Percentiles rank a stretch among this genome's conserved stretches.
Evolutionary conservation across 164 flowering plant genomes (phyloP).

Genomic region (Tetracentron sinense): DNA sequence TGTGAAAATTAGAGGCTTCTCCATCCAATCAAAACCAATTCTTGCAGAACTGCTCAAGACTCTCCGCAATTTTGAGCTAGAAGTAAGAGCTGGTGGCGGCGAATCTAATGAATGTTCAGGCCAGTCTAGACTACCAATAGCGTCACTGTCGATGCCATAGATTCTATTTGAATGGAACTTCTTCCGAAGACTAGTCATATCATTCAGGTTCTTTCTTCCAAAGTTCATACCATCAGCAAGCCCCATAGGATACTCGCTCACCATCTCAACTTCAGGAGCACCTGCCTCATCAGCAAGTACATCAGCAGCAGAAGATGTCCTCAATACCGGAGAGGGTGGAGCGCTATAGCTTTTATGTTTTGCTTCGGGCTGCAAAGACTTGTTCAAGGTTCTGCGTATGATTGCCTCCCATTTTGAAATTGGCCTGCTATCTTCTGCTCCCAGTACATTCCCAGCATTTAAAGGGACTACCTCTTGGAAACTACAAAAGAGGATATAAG

Average conservation of each 20-base stretch:
- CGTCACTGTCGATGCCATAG: conserved; percentile 43
- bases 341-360: conserved; percentile 74
- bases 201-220: conserved; percentile 16
- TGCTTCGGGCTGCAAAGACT: conserved; percentile 49
- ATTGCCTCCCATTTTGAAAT: conserved; percentile 90
- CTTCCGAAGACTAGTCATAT: conserved; percentile 17
- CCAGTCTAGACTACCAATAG: conserved; percentile 68
- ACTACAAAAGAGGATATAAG: conserved; percentile 29
- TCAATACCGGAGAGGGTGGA: conserved; percentile 82
- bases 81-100: conserved; percentile 37
- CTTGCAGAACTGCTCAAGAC: conserved; percentile 67
- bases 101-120: conserved; percentile 65
- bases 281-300: conserved; percentile 46
- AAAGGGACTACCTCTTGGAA: conserved; percentile 64
- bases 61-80: conserved; percentile 49
- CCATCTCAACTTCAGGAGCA: conserved; percentile 29
- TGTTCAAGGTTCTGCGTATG: conserved; percentile 78
- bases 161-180: conserved; percentile 38
- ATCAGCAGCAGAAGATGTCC: conserved; percentile 61
- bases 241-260: conserved; percentile 19
- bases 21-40: conserved; percentile 48
- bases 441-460: conserved; percentile 56
- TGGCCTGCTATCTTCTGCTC: conserved; percentile 55
- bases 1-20: conserved; percentile 26
- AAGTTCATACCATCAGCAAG: conserved; percentile 14